A percentile compares a stretch with the other conserved stretches of the same genome.
These are phyloP conservation scores for Colletotrichum kahawae DNA, from an alignment of 2,329 filamentous ascomycete species.

Conservation along the genomic window DNA sequence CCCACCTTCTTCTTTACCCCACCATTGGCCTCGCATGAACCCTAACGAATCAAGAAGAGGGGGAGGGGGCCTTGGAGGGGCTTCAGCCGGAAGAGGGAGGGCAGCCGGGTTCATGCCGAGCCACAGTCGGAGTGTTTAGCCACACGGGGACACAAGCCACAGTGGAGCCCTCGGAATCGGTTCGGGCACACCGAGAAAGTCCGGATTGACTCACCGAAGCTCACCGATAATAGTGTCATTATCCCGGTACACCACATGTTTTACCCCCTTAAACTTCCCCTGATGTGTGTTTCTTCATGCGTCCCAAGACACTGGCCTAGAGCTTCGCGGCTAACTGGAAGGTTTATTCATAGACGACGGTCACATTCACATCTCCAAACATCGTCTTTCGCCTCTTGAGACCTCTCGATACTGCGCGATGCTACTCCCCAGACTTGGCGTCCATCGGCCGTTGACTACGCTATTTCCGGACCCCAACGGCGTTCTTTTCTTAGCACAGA, in stretches of 20 bases:
- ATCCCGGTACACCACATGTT: not conserved
- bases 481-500: conserved; percentile 14
- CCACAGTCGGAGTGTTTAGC: not conserved
- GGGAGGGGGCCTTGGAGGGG: not conserved
- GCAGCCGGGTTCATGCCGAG: not conserved
- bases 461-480: not conserved
- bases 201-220: not conserved
- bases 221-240: not conserved
- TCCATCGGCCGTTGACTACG: not conserved
- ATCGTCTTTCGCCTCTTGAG: not conserved
- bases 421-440: not conserved
- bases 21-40: conserved; percentile 7
- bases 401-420: not conserved
- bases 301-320: not conserved
- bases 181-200: not conserved
- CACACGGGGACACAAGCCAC: not conserved
- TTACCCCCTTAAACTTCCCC: not conserved
- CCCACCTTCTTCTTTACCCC: not conserved
- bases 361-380: not conserved
- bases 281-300: not conserved
- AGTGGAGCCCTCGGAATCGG: not conserved
- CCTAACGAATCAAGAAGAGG: conserved; percentile 15
- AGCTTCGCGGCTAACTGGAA: not conserved
- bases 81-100: not conserved
- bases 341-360: not conserved